These are phyloP conservation scores for Xylariaceae sp. DNA, from an alignment of 2,329 filamentous ascomycete species.

Conservation along the genomic window DNA sequence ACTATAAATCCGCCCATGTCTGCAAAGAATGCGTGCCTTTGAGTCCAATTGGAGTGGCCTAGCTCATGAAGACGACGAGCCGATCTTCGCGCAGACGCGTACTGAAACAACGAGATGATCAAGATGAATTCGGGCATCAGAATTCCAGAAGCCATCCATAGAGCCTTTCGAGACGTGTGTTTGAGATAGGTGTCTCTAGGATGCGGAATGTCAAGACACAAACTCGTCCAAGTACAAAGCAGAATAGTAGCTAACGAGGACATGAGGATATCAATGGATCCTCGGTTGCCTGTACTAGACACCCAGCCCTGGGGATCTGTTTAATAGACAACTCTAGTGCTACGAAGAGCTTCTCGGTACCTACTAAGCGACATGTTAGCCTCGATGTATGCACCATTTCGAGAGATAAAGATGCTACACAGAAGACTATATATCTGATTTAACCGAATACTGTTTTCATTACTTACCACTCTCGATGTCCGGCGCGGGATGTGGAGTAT, in stretches of 20 bases:
- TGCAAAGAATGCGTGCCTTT: conserved; percentile 1
- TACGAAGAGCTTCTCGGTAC: too few species aligned
- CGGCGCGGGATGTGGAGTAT: too few species aligned
- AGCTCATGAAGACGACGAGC: not conserved
- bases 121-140: not conserved
- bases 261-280: conserved; percentile 2
- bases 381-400: too few species aligned
- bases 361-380: too few species aligned
- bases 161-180: not conserved
- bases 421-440: too few species aligned
- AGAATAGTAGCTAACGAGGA: not conserved
- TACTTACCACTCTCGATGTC: too few species aligned
- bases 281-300: not conserved
- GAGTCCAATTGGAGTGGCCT: conserved; percentile 1
- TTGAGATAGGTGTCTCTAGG: not conserved
- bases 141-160: conserved; percentile 3
- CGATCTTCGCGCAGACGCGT: not conserved
- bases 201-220: not conserved
- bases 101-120: not conserved
- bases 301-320: conserved; percentile 1
- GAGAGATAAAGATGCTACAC: too few species aligned
- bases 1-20: not conserved
- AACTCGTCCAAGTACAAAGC: conserved; percentile 2
- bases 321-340: too few species aligned
- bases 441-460: too few species aligned